Evolutionary conservation across 257 asterid genomes (phyloP).

Genomic region (Handroanthus guayacan): DNA sequence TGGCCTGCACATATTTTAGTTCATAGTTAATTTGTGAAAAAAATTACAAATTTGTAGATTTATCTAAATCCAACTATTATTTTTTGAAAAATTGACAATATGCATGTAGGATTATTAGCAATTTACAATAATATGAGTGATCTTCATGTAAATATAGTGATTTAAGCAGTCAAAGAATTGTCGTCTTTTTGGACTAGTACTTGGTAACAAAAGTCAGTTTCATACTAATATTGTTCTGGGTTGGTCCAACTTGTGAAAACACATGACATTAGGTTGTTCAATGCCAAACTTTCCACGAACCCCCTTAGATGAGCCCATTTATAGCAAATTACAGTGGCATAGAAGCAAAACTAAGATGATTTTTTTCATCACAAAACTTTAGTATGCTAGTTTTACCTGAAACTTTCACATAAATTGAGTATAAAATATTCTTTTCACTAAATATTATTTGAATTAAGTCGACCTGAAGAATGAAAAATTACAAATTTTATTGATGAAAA

Average conservation of each 20-base stretch:
- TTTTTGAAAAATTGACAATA: background rate
- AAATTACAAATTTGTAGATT: background rate
- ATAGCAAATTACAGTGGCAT: no score
- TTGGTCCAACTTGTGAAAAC: slow-evolving; percentile 27
- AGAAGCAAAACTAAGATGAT: no score
- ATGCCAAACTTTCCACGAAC: slow-evolving; percentile 6
- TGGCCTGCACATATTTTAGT: slow-evolving; percentile 57
- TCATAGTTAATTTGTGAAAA: background rate
- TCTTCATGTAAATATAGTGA: background rate
- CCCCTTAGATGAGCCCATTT: background rate
- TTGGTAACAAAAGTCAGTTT: background rate
- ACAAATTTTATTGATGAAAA: background rate
- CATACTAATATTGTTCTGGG: background rate
- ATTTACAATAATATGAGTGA: background rate
- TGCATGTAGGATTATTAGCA: background rate
- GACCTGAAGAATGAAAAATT: no score
- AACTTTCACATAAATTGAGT: no score
- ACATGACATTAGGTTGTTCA: slow-evolving; percentile 10
- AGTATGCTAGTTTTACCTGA: no score
- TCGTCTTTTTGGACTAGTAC: slow-evolving; percentile 10
- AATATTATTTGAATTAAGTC: no score
- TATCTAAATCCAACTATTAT: background rate
- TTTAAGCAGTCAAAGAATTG: background rate
- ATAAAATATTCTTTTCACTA: no score
- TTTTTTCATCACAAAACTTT: no score